Evolutionary conservation across 2,329 filamentous ascomycete genomes (phyloP).

Genomic region (Hymenoscyphus fraxineus): DNA sequence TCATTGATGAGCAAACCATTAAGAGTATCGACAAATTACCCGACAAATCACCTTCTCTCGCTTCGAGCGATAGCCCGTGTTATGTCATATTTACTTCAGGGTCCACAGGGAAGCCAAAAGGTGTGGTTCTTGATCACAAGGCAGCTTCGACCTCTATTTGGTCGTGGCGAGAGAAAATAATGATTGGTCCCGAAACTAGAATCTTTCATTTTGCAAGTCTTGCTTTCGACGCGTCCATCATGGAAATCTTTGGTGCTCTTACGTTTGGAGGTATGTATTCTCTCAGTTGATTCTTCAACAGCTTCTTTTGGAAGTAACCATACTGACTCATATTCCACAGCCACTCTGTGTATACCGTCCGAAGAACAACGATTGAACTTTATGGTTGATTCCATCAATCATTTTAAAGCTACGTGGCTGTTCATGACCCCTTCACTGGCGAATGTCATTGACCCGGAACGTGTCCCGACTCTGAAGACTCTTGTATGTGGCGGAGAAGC

Average conservation of each 20-base stretch:
- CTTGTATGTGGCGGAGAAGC: constrained; percentile 84
- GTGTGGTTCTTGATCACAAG: constrained; percentile 13
- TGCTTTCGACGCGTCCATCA: constrained; percentile 22
- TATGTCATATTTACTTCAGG: constrained; percentile 13
- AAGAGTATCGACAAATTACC: not conserved
- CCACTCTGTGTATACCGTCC: constrained; percentile 23
- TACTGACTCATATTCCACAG: no score
- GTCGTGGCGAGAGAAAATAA: constrained; percentile 10
- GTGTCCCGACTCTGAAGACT: constrained; percentile 67
- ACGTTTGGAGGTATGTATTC: constrained; percentile 15
- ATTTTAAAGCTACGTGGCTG: constrained; percentile 19
- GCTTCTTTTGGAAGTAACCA: no score
- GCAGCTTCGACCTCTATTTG: constrained; percentile 11
- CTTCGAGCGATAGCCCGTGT: not conserved
- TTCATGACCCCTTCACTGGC: constrained; percentile 22
- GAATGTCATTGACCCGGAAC: constrained; percentile 79
- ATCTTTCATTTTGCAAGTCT: constrained; percentile 25
- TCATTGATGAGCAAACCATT: not conserved
- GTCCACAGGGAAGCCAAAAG: constrained; percentile 29
- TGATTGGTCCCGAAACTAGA: constrained; percentile 7
- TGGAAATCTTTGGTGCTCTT: constrained; percentile 23
- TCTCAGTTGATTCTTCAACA: no score
- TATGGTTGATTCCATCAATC: constrained; percentile 18
- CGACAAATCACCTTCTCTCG: not conserved
- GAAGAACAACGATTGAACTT: constrained; percentile 22